Evolutionary conservation across 2,329 filamentous ascomycete genomes (phyloP), one percentile per base, ranked within the genome.

Genomic region (Helotiales sp.): DNA sequence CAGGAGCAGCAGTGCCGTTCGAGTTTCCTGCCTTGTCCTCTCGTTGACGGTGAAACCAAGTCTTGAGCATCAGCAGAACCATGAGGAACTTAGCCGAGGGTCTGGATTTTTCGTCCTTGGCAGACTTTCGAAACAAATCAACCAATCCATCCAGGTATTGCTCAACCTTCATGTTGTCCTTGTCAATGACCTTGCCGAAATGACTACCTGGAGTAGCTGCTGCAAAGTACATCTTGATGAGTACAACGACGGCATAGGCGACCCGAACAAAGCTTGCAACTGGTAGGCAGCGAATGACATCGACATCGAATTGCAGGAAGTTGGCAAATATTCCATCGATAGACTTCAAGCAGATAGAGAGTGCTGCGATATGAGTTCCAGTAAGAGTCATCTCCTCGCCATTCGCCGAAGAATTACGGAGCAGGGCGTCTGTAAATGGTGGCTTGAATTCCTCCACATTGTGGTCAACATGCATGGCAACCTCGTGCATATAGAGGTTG

Each of bases 81-180:
- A 92, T 83, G 2, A 91, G 81, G 70, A 93, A 93, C 77, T 92
- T 93, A 59, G 84, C 82, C 0, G 90, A 87, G 0, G 89, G 87
- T 1, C 89, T 84, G 52, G 87, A 91, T 67, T 85, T 86, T 60
- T 90, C 87, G 0, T 85, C 84, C 3, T 86, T 86, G 0, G 89
- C 89, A 0, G 89, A 84, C 45, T 85, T 83, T 66, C 85, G 84
- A 73, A 95, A 91, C 72, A 90, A 89, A 1, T 88, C 84, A 1
- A 93, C 85, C 22, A 94, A 81, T n/a, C 83, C 84, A 69, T 92
- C 89, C 2, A 96, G 82, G 75, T 93, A 91, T 63, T 86, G 82
- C 70, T 88, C 85, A 17, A 86, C 80, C 67, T 89, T 88, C 79
- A 95, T 85, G 70, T 89, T 84, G 63, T 89, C 85, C 69, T 87